Percentiles rank a stretch among this genome's conserved stretches.
Evolutionary conservation across 1,284 basidiomycete species (phyloP).

Genomic region (Pseudozyma flocculosa): DNA sequence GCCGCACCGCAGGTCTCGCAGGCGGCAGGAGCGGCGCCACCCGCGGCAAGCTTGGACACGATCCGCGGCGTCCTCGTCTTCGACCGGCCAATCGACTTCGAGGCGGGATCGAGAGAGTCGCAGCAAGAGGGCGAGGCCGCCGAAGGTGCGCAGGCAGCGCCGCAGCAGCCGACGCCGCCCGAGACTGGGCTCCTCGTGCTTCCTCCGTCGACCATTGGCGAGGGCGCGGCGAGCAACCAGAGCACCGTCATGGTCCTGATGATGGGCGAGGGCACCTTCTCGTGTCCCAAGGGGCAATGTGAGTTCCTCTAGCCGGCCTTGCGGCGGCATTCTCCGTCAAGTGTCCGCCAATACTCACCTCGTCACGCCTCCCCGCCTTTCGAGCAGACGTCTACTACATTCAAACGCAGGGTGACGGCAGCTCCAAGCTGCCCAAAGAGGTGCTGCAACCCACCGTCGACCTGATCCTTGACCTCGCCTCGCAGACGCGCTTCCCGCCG

Average conservation of each 20-base stretch:
- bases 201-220: slow-evolving; percentile 65
- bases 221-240: slow-evolving; percentile 7
- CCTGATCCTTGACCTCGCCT: slow-evolving; percentile 5
- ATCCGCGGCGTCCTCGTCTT: slow-evolving; percentile 24
- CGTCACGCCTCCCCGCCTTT: not conserved
- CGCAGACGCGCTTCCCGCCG: not conserved
- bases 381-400: slow-evolving; percentile 31
- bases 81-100: slow-evolving; percentile 24
- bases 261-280: slow-evolving; percentile 80
- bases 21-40: too few species aligned
- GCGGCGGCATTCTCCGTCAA: not conserved
- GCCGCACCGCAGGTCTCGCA: too few species aligned
- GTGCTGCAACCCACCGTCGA: slow-evolving; percentile 16
- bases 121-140: slow-evolving; percentile 1
- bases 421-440: slow-evolving; percentile 2
- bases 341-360: not conserved
- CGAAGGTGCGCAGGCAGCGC: not conserved
- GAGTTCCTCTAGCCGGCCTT: too few species aligned
- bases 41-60: too few species aligned
- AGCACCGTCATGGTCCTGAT: slow-evolving; percentile 66
- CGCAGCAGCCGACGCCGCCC: slow-evolving; percentile 11
- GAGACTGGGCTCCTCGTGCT: slow-evolving; percentile 79
- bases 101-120: not conserved
- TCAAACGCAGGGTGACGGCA: slow-evolving; percentile 11
- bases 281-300: slow-evolving; percentile 69